A percentile compares a stretch with the other conserved stretches of the same genome.
Evolutionary conservation across 805 yeast genomes (phyloP).

Genomic region (Pichia pseudocactophila): DNA sequence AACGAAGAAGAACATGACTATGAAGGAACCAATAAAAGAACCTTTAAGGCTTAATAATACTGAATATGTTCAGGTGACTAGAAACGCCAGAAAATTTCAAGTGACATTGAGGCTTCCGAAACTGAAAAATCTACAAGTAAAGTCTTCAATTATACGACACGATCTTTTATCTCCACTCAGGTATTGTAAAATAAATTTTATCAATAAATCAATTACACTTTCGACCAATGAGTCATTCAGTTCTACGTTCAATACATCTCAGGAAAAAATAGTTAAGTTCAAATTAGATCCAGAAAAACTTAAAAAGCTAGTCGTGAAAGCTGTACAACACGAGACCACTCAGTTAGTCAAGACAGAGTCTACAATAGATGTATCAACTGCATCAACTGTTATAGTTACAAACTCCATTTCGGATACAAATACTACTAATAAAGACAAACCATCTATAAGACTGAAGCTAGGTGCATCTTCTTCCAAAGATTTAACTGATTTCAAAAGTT

Average conservation of each 20-base stretch:
- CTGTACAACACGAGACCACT: too few species aligned
- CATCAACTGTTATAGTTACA: neutral
- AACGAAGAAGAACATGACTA: neutral
- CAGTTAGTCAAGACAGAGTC: neutral
- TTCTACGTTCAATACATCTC: neutral
- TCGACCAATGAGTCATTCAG: slow-evolving; percentile 22
- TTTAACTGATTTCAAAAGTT: too few species aligned
- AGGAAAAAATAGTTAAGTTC: slow-evolving; percentile 1
- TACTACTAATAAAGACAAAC: too few species aligned
- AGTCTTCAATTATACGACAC: slow-evolving; percentile 12
- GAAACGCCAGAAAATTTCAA: slow-evolving; percentile 2
- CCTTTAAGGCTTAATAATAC: neutral
- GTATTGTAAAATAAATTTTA: slow-evolving; percentile 28
- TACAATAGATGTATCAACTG: neutral
- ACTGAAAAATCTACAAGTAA: slow-evolving; percentile 2
- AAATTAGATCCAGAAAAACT: slow-evolving; percentile 4
- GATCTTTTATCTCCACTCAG: slow-evolving; percentile 21
- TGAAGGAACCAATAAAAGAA: slow-evolving; percentile 1
- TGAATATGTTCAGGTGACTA: slow-evolving; percentile 2
- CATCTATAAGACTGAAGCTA: too few species aligned
- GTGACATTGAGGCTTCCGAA: slow-evolving; percentile 7
- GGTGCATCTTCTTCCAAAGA: too few species aligned
- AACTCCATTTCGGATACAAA: too few species aligned
- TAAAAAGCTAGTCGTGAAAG: neutral
- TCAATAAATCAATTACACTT: slow-evolving; percentile 17